Conservation (phyloP, 192 early-diverging fungal species). For the Cetraspora pellucida region DNA sequence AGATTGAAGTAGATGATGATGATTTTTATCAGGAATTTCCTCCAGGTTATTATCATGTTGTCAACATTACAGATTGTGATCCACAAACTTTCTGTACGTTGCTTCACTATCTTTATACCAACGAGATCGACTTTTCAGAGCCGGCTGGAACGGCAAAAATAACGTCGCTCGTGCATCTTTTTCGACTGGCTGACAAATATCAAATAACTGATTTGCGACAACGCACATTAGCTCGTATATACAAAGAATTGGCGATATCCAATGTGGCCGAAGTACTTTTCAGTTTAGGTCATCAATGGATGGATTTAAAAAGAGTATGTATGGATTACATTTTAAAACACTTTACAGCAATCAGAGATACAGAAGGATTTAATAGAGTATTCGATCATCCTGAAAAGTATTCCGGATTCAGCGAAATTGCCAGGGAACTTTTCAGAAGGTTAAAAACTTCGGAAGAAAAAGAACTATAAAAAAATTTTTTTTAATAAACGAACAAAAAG, state of each 20-base stretch:
- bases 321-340: conserved; percentile 18
- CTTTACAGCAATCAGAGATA: conserved; percentile 10
- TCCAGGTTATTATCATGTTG: conserved; percentile 18
- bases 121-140: background rate
- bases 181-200: conserved; percentile 13
- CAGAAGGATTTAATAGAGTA: conserved; percentile 25
- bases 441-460: conserved; percentile 3
- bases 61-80: conserved; percentile 25
- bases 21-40: conserved; percentile 1
- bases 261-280: conserved; percentile 20
- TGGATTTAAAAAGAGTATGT: conserved; percentile 14
- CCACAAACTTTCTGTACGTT: background rate
- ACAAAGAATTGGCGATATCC: conserved; percentile 10
- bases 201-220: conserved; percentile 22
- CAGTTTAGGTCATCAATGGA: conserved; percentile 5
- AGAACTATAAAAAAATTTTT: background rate
- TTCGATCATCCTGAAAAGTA: conserved; percentile 12
- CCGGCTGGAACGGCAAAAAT: background rate
- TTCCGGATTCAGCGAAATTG: conserved; percentile 3
- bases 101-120: conserved; percentile 17
- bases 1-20: conserved; percentile 1
- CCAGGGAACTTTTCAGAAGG: conserved; percentile 8
- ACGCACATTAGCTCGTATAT: background rate
- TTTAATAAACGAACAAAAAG: background rate
- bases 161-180: conserved; percentile 10